A percentile compares a stretch with the other conserved stretches of the same genome.
Conservation (phyloP, 352 stramenopile genomes). For the Peronospora belbahrii region DNA sequence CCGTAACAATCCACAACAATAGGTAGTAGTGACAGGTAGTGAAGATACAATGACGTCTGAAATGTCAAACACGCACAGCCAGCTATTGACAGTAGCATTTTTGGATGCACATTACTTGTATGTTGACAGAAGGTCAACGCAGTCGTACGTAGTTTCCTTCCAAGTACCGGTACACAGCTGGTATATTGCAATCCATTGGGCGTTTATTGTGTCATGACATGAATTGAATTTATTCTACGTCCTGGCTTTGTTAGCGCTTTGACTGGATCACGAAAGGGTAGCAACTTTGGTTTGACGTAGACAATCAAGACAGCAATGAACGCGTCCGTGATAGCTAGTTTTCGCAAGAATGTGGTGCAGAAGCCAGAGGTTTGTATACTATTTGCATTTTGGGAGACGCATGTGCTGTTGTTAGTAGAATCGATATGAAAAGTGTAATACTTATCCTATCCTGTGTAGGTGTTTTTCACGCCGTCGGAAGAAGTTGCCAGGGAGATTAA, state of each 20-base stretch:
- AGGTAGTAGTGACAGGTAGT: too few relatives aligned
- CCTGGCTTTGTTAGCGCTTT: constrained; percentile 4
- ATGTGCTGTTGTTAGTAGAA: background rate
- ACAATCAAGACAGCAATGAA: constrained; percentile 36
- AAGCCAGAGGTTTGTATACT: constrained; percentile 47
- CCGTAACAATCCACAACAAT: too few relatives aligned
- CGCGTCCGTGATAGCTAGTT: constrained; percentile 43
- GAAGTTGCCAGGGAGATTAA: constrained; percentile 58
- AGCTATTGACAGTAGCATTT: too few relatives aligned
- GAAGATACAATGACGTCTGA: too few relatives aligned
- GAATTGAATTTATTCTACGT: background rate
- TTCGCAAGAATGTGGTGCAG: constrained; percentile 60
- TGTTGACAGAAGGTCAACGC: too few relatives aligned
- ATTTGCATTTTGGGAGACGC: background rate
- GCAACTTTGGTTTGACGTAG: constrained; percentile 24
- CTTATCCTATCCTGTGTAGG: constrained; percentile 22
- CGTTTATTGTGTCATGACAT: background rate
- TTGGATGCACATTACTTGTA: too few relatives aligned
- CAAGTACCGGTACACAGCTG: background rate
- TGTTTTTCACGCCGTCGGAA: constrained; percentile 73
- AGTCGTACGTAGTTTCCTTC: background rate
- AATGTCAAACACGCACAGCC: too few relatives aligned
- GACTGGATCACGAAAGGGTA: constrained; percentile 34
- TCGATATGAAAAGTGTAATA: background rate
- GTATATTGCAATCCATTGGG: background rate